Evolutionary conservation across 202 grass and related monocot genomes (phyloP).

Genomic region (Eragrostis tef): DNA sequence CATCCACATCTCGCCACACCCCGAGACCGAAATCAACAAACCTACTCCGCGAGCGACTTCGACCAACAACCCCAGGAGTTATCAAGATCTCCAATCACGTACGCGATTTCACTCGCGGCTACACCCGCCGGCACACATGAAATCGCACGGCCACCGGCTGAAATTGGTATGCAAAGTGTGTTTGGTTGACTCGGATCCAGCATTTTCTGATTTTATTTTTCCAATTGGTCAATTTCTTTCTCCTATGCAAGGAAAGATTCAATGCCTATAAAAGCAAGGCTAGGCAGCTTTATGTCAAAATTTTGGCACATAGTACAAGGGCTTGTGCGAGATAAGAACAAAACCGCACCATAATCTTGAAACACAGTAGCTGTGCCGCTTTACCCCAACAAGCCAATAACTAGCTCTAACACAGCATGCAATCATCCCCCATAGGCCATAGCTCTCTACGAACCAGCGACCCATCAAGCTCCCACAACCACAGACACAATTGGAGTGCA

Average conservation of each 20-base stretch:
- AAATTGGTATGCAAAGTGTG: neutral
- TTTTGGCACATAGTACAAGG: neutral
- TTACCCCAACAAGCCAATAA: neutral
- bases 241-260: neutral
- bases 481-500: too few relatives aligned
- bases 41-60: neutral
- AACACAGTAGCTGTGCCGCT: neutral
- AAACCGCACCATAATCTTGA: neutral
- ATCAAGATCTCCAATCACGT: conserved; percentile 5
- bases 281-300: neutral
- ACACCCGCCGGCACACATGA: neutral
- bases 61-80: neutral
- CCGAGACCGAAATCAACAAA: neutral
- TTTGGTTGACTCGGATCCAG: neutral
- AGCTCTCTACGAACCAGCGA: neutral
- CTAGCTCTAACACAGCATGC: neutral
- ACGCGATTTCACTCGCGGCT: neutral
- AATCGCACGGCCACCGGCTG: neutral
- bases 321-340: neutral
- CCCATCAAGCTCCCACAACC: neutral
- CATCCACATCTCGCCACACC: conserved; percentile 28
- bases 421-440: neutral
- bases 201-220: neutral
- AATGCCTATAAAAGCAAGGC: too few relatives aligned
- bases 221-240: neutral